A percentile compares a stretch with the other conserved stretches of the same genome.
Evolutionary conservation across 192 early-diverging fungal genomes (phyloP).

Genomic region (Diversispora eburnea): DNA sequence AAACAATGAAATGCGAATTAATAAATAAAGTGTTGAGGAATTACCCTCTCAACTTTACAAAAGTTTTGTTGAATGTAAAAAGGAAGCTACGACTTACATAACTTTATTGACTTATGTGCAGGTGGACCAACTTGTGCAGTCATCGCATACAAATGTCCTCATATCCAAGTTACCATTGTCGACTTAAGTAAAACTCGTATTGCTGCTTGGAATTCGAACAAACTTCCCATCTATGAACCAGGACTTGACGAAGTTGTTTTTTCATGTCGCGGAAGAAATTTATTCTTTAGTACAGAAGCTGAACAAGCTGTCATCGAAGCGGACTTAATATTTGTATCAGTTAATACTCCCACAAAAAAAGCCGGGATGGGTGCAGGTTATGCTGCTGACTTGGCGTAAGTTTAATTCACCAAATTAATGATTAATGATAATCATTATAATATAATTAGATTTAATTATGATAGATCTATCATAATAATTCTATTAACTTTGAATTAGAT

Average conservation of each 20-base stretch:
- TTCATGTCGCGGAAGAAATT: slow-evolving; percentile 69
- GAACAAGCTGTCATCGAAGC: slow-evolving; percentile 72
- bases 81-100: background rate
- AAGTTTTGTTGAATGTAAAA: too few relatives aligned
- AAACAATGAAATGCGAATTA: background rate
- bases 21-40: background rate
- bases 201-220: slow-evolving; percentile 84
- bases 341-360: slow-evolving; percentile 90
- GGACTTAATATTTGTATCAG: slow-evolving; percentile 88
- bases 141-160: slow-evolving; percentile 84
- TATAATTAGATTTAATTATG: background rate
- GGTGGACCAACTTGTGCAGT: slow-evolving; percentile 92
- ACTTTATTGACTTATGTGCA: slow-evolving; percentile 30
- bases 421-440: background rate
- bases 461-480: too few relatives aligned
- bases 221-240: slow-evolving; percentile 89
- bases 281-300: slow-evolving; percentile 84
- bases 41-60: background rate
- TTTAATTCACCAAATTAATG: slow-evolving; percentile 24
- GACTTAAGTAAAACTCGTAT: slow-evolving; percentile 79
- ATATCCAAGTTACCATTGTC: slow-evolving; percentile 87
- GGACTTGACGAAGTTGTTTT: slow-evolving; percentile 85
- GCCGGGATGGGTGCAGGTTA: slow-evolving; percentile 71
- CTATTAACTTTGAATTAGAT: too few relatives aligned
- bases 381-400: slow-evolving; percentile 80